These are phyloP conservation scores for Camellia lanceoleosa DNA, from an alignment of 148 eudicot genomes.

Conservation along the genomic window DNA sequence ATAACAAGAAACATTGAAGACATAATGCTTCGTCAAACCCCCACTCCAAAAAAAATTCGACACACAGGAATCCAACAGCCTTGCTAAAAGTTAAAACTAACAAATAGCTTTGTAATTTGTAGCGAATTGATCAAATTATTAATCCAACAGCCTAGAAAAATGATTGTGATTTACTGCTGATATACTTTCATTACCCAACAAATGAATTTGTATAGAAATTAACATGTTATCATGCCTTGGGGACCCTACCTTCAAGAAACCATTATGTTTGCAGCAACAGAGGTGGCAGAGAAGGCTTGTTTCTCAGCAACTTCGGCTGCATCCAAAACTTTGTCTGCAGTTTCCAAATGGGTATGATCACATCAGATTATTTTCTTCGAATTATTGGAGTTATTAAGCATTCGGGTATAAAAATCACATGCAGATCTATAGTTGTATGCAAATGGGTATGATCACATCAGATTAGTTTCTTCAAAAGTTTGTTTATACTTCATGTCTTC, in stretches of 20 bases:
- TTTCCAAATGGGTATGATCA: background rate
- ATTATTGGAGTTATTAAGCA: no score
- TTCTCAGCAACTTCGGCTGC: constrained; percentile 91
- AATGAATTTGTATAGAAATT: background rate
- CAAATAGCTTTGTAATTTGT: no score
- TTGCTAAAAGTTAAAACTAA: no score
- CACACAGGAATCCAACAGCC: no score
- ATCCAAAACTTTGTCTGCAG: constrained; percentile 62
- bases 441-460: background rate
- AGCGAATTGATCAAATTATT: background rate
- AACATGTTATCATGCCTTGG: background rate
- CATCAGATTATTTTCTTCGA: background rate
- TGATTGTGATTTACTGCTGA: background rate
- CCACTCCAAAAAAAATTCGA: no score
- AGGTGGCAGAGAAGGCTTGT: constrained; percentile 71
- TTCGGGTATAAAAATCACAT: no score
- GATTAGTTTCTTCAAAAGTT: background rate
- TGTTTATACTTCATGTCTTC: no score
- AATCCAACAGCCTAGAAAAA: background rate
- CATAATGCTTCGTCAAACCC: no score
- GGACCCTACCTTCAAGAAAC: constrained; percentile 54
- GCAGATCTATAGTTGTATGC: no score
- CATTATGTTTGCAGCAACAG: constrained; percentile 62
- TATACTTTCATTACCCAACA: background rate
- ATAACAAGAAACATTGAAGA: no score